Base-by-base conservation (phyloP, 768 basidiomycete species). In the Termitomyces sp. region DNA sequence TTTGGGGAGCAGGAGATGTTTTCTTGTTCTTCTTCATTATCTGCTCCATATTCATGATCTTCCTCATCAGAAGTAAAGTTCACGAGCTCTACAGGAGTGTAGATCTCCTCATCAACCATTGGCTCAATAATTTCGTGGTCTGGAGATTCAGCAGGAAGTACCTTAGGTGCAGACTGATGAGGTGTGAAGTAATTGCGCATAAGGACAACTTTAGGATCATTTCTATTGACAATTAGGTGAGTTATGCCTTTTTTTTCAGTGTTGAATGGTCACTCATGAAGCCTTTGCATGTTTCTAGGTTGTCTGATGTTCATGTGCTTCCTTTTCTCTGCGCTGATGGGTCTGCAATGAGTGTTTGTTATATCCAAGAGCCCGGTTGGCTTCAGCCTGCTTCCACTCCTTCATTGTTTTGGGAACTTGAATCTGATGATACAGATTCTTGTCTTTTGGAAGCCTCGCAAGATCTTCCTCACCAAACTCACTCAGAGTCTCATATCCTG, bases 321-420 rank as follows among this genome's bases (percentile, higher is more conserved):
- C 13, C 34, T 50, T 32, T 0, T 24, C 20, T 9, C n/a, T 50
- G 48, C 2, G 3, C 14, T 22, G 20, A 4, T 6, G 13, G 16
- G n/a, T 49, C 48, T 7, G 43, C 33, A 27, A 37, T 36, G 58
- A 61, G 8, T 34, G 13, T 8, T 61, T 57, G 48, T 40, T 62
- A 39, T 67, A 64, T 42, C n/a, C n/a, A n/a, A n/a, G n/a, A n/a
- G n/a, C n/a, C n/a, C n/a, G n/a, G n/a, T n/a, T n/a, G n/a, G n/a
- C n/a, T n/a, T n/a, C n/a, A n/a, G n/a, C n/a, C n/a, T n/a, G n/a
- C n/a, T n/a, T n/a, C n/a, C n/a, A n/a, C 58, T n/a, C n/a, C n/a
- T n/a, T n/a, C n/a, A n/a, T n/a, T n/a, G n/a, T n/a, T n/a, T n/a
- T n/a, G n/a, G n/a, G n/a, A n/a, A n/a, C n/a, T n/a, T n/a, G n/a